These are phyloP conservation scores for Beauveria sp. DNA, from an alignment of 2,329 filamentous ascomycete species.

Conservation along the genomic window DNA sequence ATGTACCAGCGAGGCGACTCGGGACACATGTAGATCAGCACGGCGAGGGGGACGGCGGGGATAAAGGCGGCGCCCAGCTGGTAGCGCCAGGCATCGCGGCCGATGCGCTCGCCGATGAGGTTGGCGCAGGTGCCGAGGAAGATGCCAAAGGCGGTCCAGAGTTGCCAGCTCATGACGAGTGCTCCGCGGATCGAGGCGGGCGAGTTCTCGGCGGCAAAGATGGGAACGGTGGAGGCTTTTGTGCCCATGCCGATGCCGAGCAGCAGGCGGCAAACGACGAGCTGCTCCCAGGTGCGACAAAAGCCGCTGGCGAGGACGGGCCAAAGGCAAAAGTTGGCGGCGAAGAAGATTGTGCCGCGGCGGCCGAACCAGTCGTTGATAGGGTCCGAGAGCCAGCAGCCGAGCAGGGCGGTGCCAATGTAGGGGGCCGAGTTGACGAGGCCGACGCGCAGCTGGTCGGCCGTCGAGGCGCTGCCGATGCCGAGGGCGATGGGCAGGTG, in stretches of 20 bases:
- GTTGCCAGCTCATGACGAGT: conserved; percentile 75
- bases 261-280: conserved; percentile 62
- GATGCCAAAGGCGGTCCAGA: conserved; percentile 58
- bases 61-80: conserved; percentile 60
- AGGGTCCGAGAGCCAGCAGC: conserved; percentile 62
- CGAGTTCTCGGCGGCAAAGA: conserved; percentile 68
- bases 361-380: conserved; percentile 40
- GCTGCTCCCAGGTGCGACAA: conserved; percentile 62
- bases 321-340: conserved; percentile 64
- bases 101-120: conserved; percentile 35
- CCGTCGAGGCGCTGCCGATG: conserved; percentile 26
- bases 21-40: conserved; percentile 58
- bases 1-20: conserved; percentile 60
- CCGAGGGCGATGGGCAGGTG: conserved; percentile 49
- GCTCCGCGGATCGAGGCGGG: conserved; percentile 64
- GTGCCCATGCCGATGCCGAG: conserved; percentile 73
- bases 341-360: conserved; percentile 57
- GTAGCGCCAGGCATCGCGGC: conserved; percentile 46
- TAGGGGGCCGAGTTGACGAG: conserved; percentile 55
- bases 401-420: conserved; percentile 40
- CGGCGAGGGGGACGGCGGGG: conserved; percentile 45
- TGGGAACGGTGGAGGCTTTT: conserved; percentile 64
- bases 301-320: conserved; percentile 65
- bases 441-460: conserved; percentile 49
- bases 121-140: conserved; percentile 55